Conservation (phyloP, 768 basidiomycete genomes). For the Calocybe indica region DNA sequence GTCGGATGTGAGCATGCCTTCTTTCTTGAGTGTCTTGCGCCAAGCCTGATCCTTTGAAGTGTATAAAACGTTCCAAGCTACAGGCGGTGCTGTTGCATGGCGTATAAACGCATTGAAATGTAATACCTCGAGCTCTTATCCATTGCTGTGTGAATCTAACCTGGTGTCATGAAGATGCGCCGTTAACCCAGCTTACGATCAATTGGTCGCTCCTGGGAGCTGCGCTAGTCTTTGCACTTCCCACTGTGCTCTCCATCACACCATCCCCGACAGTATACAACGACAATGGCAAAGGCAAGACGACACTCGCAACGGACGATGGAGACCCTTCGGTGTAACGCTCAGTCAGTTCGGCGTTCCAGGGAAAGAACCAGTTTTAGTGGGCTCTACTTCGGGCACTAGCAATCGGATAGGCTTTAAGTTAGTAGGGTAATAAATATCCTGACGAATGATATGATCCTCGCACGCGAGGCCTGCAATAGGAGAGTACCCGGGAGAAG, state of each 20-base stretch:
- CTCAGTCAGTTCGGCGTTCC: too few relatives aligned
- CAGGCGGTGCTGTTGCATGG: slow-evolving; percentile 23
- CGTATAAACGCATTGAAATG: slow-evolving; percentile 23
- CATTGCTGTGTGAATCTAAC: neutral
- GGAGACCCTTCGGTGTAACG: too few relatives aligned
- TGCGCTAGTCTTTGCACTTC: slow-evolving; percentile 17
- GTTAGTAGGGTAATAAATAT: too few relatives aligned
- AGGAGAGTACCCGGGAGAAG: too few relatives aligned
- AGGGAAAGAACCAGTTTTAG: too few relatives aligned
- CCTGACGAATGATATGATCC: too few relatives aligned
- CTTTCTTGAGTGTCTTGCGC: neutral
- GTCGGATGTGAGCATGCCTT: slow-evolving; percentile 15
- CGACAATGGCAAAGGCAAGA: too few relatives aligned
- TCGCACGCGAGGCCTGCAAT: too few relatives aligned
- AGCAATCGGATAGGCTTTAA: too few relatives aligned
- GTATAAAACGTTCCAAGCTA: slow-evolving; percentile 23
- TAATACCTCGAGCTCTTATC: slow-evolving; percentile 1
- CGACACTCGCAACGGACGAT: too few relatives aligned
- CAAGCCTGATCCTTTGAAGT: slow-evolving; percentile 9
- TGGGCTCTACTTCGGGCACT: too few relatives aligned
- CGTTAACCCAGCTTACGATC: slow-evolving; percentile 18
- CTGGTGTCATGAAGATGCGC: slow-evolving; percentile 8
- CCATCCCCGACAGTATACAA: slow-evolving; percentile 14
- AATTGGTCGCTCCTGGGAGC: slow-evolving; percentile 21
- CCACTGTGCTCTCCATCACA: slow-evolving; percentile 18